Base-by-base conservation (phyloP, 768 basidiomycete species). In the Agaricus blazei region DNA sequence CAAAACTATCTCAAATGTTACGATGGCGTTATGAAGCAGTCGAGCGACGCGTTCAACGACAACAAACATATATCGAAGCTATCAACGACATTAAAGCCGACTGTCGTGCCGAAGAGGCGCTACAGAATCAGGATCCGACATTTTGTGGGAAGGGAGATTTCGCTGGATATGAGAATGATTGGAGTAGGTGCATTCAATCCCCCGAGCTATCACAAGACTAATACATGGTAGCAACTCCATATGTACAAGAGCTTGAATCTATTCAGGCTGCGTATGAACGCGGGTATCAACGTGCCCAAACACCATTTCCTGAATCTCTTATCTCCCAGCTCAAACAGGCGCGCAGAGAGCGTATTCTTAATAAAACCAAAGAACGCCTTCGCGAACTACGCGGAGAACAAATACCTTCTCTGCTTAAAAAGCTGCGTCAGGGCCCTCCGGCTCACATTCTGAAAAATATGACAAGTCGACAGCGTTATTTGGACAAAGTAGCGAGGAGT, bases 1-100 rank as follows among this genome's bases (percentile, higher is more conserved):
- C 70, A 4, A 73, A 78, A n/a, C 79, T 93, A 44, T 76, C 80
- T 1, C 78, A 80, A 66, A 90, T 93, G 73, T 89, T 95, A 34
- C 65, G 70, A 8, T 70, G 72, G 27, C 72, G 82, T 2, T 67
- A 68, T 36, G 52, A 58, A 23, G 68, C 71, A 2, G 63, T 74
- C n/a, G 65, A 74, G 5, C 67, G 71, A 36, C 77, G 89, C 4
- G 59, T 75, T n/a, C 69, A 62, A 28, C 67, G 66, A 48, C 65
- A 68, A 8, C 65, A 60, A 3, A 59, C 65, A 12, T 56, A 82
- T 2, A 53, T 60, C 3, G 75, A 69, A 29, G 55, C 57, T 24
- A 48, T 70, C 0, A 37, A 67, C 7, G 68, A 75, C 57, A 38
- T 80, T 4, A 48, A 52, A 3, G 34, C 60, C 2, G 80, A 81